These are phyloP conservation scores for Cladobotryum mycophilum DNA, from an alignment of 2,329 filamentous ascomycete species.

Conservation along the genomic window DNA sequence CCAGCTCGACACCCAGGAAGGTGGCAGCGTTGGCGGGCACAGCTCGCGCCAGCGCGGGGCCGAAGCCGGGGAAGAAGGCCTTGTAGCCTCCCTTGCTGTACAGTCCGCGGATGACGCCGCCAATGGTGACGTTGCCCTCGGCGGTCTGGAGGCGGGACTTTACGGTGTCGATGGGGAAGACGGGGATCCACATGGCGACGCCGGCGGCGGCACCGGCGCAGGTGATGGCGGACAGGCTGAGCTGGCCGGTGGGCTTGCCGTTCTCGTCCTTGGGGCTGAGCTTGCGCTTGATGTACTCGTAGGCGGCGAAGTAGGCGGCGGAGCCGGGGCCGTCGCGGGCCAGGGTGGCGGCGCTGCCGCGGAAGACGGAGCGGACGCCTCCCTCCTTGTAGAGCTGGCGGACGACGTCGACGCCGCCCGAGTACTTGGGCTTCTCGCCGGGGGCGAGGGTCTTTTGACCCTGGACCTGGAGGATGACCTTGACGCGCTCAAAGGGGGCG, in stretches of 20 bases:
- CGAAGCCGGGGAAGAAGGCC: constrained; percentile 96
- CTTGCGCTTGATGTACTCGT: constrained; percentile 87
- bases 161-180: constrained; percentile 95
- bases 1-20: constrained; percentile 79
- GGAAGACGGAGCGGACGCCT: constrained; percentile 85
- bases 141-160: constrained; percentile 92
- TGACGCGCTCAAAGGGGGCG: constrained; percentile 98
- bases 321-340: constrained; percentile 89
- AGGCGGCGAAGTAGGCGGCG: constrained; percentile 94
- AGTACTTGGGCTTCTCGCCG: constrained; percentile 89
- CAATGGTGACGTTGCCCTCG: constrained; percentile 74
- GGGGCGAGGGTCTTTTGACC: constrained; percentile 83
- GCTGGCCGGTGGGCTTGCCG: constrained; percentile 66
- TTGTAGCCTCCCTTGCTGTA: constrained; percentile 76
- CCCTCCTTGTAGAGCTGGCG: constrained; percentile 89
- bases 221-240: constrained; percentile 78
- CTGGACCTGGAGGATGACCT: constrained; percentile 96
- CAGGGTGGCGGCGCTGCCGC: constrained; percentile 82
- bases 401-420: constrained; percentile 81
- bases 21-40: constrained; percentile 96
- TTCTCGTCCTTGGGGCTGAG: constrained; percentile 75
- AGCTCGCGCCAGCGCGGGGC: constrained; percentile 83
- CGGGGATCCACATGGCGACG: constrained; percentile 98
- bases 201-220: constrained; percentile 84
- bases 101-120: constrained; percentile 72